These are phyloP conservation scores for Clavulina sp. DNA, from an alignment of 768 basidiomycete species.

Conservation along the genomic window DNA sequence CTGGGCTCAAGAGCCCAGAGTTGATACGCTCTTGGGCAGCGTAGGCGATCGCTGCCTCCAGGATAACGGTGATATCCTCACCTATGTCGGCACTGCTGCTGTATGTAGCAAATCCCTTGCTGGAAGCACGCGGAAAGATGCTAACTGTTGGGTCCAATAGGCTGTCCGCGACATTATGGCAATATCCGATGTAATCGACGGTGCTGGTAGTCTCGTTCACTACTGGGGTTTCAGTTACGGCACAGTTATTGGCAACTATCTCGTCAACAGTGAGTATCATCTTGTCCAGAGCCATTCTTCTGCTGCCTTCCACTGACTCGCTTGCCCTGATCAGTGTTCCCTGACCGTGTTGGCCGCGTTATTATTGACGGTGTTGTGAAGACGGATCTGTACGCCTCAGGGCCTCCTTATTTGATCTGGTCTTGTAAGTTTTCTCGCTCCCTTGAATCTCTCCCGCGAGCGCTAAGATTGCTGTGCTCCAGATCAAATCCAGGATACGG, in stretches of 20 bases:
- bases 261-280: slow-evolving; percentile 4
- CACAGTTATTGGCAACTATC: neutral
- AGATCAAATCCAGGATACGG: neutral
- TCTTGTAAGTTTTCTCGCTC: neutral
- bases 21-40: neutral
- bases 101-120: no score
- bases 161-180: slow-evolving; percentile 4
- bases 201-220: neutral
- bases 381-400: neutral
- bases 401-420: neutral
- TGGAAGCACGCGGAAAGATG: no score
- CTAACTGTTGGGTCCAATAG: no score
- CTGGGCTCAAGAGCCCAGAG: neutral
- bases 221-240: slow-evolving; percentile 8
- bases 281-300: neutral
- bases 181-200: slow-evolving; percentile 4
- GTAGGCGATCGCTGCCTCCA: neutral
- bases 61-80: neutral
- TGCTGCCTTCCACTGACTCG: neutral
- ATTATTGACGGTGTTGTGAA: slow-evolving; percentile 7
- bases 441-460: neutral
- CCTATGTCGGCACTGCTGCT: slow-evolving; percentile 3
- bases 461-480: neutral
- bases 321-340: neutral
- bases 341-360: slow-evolving; percentile 5